Percentiles rank a stretch among this genome's conserved stretches.
Conservation (phyloP, 2,329 filamentous ascomycete genomes). For the Sclerotinia trifoliorum region DNA sequence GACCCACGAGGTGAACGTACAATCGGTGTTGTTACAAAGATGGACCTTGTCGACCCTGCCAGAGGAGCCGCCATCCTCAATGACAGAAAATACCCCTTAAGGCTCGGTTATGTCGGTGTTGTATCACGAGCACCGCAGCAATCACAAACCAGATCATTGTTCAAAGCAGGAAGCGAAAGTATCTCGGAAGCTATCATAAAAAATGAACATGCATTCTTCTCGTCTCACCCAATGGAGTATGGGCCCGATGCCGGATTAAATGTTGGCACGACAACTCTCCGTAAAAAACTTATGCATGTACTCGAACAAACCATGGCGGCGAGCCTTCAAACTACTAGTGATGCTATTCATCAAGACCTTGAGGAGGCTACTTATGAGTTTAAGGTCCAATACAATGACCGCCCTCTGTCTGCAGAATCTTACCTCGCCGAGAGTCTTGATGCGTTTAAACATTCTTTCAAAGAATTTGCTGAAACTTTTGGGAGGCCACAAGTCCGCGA, state of each 20-base stretch:
- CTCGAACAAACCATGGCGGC: slow-evolving; percentile 96
- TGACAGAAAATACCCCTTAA: slow-evolving; percentile 89
- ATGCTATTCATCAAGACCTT: slow-evolving; percentile 90
- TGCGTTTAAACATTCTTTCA: slow-evolving; percentile 96
- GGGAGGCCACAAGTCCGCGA: slow-evolving; percentile 86
- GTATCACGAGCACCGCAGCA: slow-evolving; percentile 72
- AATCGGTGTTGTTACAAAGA: slow-evolving; percentile 98
- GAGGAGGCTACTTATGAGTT: slow-evolving; percentile 98
- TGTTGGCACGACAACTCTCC: slow-evolving; percentile 81
- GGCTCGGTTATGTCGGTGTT: slow-evolving; percentile 95
- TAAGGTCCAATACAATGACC: slow-evolving; percentile 98
- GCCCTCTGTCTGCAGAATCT: slow-evolving; percentile 89
- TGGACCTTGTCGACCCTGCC: slow-evolving; percentile 88
- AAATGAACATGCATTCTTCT: slow-evolving; percentile 87
- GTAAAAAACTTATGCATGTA: slow-evolving; percentile 96
- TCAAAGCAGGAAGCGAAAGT: slow-evolving; percentile 78
- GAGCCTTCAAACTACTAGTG: slow-evolving; percentile 82
- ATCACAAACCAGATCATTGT: slow-evolving; percentile 60
- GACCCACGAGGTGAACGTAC: slow-evolving; percentile 94
- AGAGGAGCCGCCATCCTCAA: slow-evolving; percentile 76
- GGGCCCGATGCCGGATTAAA: slow-evolving; percentile 69
- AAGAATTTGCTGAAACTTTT: slow-evolving; percentile 86
- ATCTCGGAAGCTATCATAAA: slow-evolving; percentile 78
- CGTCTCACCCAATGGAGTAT: slow-evolving; percentile 76
- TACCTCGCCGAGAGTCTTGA: slow-evolving; percentile 95